phyloP scores from a whole-genome alignment of 2,329 filamentous ascomycete genomes.

The Pyricularia sp. region DNA sequence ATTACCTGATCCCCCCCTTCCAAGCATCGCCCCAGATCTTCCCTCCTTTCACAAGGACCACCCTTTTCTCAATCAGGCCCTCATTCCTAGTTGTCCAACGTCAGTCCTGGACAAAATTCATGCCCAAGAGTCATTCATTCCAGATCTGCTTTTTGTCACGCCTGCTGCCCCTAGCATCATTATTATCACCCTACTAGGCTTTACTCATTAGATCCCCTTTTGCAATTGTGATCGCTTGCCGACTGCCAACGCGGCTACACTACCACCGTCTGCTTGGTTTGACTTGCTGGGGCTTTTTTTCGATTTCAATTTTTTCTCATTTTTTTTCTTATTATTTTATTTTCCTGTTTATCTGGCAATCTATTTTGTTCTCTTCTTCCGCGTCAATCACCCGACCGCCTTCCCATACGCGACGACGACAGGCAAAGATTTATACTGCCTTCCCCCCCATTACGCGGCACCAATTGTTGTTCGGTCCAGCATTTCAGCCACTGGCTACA shows the following conservation, averaged over 20 bases:
- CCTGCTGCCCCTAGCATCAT: neutral
- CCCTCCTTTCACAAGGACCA: neutral
- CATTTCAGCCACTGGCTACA: too few relatives aligned
- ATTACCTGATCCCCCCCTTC: neutral
- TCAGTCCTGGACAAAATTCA: neutral
- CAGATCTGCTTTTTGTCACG: neutral
- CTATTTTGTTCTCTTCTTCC: neutral
- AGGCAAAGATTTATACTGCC: neutral
- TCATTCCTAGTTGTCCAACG: neutral
- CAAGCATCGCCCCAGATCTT: conserved; percentile 2
- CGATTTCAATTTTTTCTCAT: neutral
- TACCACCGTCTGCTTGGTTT: neutral
- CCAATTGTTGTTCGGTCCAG: too few relatives aligned
- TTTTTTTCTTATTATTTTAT: neutral
- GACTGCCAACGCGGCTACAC: neutral
- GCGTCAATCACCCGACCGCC: neutral
- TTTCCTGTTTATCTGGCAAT: neutral
- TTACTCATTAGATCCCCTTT: neutral
- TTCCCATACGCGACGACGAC: neutral
- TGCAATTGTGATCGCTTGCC: neutral
- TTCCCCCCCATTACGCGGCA: too few relatives aligned
- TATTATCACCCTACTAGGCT: neutral
- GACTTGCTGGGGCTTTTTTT: too few relatives aligned
- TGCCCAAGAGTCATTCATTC: conserved; percentile 2
- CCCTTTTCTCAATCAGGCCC: neutral